Percentiles rank a stretch among this genome's conserved stretches.
Evolutionary conservation across 2,329 filamentous ascomycete species (phyloP).

Genomic region (Penicillium rolfsii): DNA sequence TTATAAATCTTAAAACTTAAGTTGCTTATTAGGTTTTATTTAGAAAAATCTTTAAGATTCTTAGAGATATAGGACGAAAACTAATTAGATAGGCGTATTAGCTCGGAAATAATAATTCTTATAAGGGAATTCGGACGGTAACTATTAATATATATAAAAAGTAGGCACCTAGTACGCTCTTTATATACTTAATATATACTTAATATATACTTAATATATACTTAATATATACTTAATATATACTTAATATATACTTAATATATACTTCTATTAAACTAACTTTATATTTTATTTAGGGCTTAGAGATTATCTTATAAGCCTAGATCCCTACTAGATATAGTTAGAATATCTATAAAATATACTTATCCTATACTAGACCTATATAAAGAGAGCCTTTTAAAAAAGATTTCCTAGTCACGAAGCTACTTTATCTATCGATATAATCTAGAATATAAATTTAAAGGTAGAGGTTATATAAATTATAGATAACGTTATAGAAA

Average conservation of each 20-base stretch:
- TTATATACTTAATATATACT: neutral
- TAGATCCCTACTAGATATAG: too few species aligned
- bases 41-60: neutral
- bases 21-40: neutral
- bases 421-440: neutral
- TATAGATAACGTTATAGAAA: neutral
- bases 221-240: too few species aligned
- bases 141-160: neutral
- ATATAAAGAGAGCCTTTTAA: neutral
- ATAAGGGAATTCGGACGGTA: neutral
- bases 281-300: neutral
- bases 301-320: neutral
- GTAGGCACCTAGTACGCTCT: neutral
- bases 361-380: neutral
- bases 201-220: neutral
- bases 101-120: too few species aligned
- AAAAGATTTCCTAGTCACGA: neutral
- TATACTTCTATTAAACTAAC: neutral
- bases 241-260: too few species aligned
- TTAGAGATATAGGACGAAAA: neutral
- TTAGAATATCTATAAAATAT: neutral
- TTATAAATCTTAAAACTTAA: neutral
- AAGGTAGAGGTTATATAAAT: neutral
- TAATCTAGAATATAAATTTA: neutral
- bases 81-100: neutral